Conservation (phyloP, 257 asterid genomes). For the Fraxinus americana region DNA sequence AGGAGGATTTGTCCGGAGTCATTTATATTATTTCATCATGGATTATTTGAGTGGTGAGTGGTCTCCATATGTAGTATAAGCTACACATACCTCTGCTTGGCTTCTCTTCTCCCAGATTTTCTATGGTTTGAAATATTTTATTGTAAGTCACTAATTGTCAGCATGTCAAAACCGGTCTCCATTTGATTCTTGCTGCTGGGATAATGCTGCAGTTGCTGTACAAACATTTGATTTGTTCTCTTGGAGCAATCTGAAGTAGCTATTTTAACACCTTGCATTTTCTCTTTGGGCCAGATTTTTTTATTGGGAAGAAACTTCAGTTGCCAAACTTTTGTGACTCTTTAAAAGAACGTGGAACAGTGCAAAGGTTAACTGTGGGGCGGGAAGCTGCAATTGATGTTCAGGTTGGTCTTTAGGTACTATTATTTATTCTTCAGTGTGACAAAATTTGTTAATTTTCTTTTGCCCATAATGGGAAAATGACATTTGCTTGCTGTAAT, state of each 20-base stretch:
- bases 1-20: slow-evolving; percentile 79
- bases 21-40: slow-evolving; percentile 83
- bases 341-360: slow-evolving; percentile 82
- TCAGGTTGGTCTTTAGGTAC: slow-evolving; percentile 64
- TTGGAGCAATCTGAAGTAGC: slow-evolving; percentile 65
- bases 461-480: slow-evolving; percentile 18
- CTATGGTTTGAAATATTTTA: slow-evolving; percentile 52
- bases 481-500: neutral
- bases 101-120: slow-evolving; percentile 34
- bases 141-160: slow-evolving; percentile 85
- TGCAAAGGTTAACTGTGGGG: slow-evolving; percentile 95
- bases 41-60: slow-evolving; percentile 92
- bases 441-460: slow-evolving; percentile 18
- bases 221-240: slow-evolving; percentile 69
- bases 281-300: slow-evolving; percentile 89
- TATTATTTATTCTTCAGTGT: slow-evolving; percentile 7
- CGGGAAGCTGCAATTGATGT: slow-evolving; percentile 97
- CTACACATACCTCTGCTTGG: slow-evolving; percentile 35
- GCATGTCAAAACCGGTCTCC: slow-evolving; percentile 93
- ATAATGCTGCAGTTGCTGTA: slow-evolving; percentile 90
- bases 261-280: slow-evolving; percentile 63
- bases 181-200: slow-evolving; percentile 96
- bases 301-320: slow-evolving; percentile 79
- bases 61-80: slow-evolving; percentile 28
- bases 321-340: slow-evolving; percentile 93